Conservation (phyloP, 2,329 filamentous ascomycete species). For the Apiospora arundinis region DNA sequence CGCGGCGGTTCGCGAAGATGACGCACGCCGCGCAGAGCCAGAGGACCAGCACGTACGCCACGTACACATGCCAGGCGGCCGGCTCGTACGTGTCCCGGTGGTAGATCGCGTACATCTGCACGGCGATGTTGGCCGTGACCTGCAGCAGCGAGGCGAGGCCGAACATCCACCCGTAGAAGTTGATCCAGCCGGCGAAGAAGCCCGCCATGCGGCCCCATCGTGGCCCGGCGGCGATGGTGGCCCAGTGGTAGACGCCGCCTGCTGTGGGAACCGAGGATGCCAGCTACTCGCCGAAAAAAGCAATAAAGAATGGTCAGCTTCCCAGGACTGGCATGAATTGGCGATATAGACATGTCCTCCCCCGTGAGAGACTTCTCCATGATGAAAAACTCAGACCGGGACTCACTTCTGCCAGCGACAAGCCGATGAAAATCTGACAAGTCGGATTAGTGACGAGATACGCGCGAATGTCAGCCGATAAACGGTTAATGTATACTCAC, state of each 20-base stretch:
- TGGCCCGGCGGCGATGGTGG: conserved; percentile 61
- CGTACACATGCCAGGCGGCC: conserved; percentile 64
- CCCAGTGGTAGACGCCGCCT: conserved; percentile 68
- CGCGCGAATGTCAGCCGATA: no score
- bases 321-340: no score
- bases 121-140: conserved; percentile 64
- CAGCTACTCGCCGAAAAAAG: conserved; percentile 52
- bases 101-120: conserved; percentile 67
- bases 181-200: conserved; percentile 56
- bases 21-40: conserved; percentile 59
- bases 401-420: conserved; percentile 10
- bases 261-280: conserved; percentile 67
- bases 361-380: not conserved
- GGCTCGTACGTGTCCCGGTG: conserved; percentile 57
- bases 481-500: not conserved
- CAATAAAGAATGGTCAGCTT: conserved; percentile 31
- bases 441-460: not conserved
- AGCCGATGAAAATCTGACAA: not conserved
- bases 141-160: conserved; percentile 64
- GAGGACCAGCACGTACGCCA: conserved; percentile 61
- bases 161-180: conserved; percentile 68
- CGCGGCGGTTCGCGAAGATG: conserved; percentile 59
- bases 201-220: conserved; percentile 59
- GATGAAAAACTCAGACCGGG: no score
- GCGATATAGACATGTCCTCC: no score